phyloP scores from a whole-genome alignment of 2,329 filamentous ascomycete species.

The Xylariaceae sp. region DNA sequence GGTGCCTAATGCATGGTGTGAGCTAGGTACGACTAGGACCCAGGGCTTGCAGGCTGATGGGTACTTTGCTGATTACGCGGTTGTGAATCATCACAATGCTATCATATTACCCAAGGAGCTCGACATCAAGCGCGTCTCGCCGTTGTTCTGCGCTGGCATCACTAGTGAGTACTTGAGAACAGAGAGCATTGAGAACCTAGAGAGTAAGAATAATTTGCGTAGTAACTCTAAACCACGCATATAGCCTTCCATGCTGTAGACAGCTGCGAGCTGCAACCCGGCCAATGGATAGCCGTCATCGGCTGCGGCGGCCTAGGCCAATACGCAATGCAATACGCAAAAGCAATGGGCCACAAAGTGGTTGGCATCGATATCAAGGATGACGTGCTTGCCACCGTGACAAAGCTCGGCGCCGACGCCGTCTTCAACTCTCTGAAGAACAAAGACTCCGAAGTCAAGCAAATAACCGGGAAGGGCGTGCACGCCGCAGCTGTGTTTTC shows the following conservation, averaged over 20 bases:
- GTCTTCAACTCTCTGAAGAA: constrained; percentile 13
- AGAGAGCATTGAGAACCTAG: background rate
- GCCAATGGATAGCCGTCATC: constrained; percentile 13
- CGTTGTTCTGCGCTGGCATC: constrained; percentile 14
- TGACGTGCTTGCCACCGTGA: constrained; percentile 8
- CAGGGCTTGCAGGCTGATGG: constrained; percentile 11
- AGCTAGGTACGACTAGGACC: constrained; percentile 7
- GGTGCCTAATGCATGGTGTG: constrained; percentile 9
- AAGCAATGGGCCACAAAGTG: constrained; percentile 12
- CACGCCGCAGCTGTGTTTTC: constrained; percentile 13
- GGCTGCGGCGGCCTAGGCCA: constrained; percentile 14
- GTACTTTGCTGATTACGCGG: constrained; percentile 12
- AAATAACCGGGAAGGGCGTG: constrained; percentile 10
- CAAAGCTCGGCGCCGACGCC: constrained; percentile 9
- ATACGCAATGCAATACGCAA: constrained; percentile 13
- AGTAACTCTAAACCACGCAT: background rate
- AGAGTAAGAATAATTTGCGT: too few relatives aligned
- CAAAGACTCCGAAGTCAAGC: constrained; percentile 7
- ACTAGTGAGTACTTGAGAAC: constrained; percentile 9
- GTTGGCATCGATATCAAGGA: constrained; percentile 15
- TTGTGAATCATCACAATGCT: constrained; percentile 11
- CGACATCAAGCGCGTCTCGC: constrained; percentile 7
- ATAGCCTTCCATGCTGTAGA: constrained; percentile 12
- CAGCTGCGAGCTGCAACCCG: constrained; percentile 13
- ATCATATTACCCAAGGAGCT: constrained; percentile 11